phyloP scores from a whole-genome alignment of 2,329 filamentous ascomycete genomes.

The Sordariomycetes sp. region DNA sequence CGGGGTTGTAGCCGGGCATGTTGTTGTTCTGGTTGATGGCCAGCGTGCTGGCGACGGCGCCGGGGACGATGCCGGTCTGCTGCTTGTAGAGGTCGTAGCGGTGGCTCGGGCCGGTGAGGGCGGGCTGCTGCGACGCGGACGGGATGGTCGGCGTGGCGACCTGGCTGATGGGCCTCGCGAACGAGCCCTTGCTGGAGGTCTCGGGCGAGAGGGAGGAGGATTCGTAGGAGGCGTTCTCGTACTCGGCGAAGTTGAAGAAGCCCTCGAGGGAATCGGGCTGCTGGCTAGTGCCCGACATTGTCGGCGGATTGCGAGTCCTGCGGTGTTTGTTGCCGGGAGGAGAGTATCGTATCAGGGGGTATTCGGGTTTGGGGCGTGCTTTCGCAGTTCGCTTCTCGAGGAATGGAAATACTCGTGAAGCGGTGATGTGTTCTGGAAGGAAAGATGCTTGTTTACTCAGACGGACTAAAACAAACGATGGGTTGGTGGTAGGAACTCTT shows the following conservation, averaged over 20 bases:
- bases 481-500: background rate
- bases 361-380: background rate
- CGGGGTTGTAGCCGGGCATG: conserved; percentile 42
- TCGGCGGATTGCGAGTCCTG: conserved; percentile 1
- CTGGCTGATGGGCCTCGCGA: conserved; percentile 39
- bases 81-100: conserved; percentile 94
- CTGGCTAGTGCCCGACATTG: conserved; percentile 28
- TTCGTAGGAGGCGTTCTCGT: conserved; percentile 48
- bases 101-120: conserved; percentile 72
- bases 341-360: background rate
- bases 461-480: background rate
- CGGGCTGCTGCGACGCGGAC: conserved; percentile 42
- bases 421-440: background rate
- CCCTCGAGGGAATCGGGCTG: conserved; percentile 44
- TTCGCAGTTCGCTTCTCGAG: background rate
- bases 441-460: background rate
- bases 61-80: conserved; percentile 83
- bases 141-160: conserved; percentile 43
- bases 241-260: conserved; percentile 50
- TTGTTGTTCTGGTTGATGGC: conserved; percentile 58
- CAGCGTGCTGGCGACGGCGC: conserved; percentile 70
- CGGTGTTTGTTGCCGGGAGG: background rate
- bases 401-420: background rate
- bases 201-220: conserved; percentile 51
- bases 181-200: conserved; percentile 39